These are phyloP conservation scores for Asterophora parasitica DNA, from an alignment of 768 basidiomycete species.

Conservation along the genomic window DNA sequence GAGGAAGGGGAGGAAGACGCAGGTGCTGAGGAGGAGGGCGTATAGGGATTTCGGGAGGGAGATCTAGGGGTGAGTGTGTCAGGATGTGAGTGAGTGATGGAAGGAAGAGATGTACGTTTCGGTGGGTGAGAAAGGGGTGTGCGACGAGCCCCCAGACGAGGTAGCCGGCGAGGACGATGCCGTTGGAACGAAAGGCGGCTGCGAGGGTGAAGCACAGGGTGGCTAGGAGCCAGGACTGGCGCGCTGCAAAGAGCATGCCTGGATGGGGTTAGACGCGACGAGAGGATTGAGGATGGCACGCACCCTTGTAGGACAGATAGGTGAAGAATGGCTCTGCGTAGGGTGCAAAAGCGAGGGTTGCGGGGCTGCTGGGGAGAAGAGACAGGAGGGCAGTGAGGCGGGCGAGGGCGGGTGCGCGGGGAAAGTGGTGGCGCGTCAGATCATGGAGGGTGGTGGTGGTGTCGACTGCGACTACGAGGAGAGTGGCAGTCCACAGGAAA, in stretches of 20 bases:
- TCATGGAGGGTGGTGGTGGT: conserved; percentile 28
- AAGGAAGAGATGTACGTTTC: conserved; percentile 24
- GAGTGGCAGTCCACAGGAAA: conserved; percentile 31
- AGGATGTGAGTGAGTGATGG: conserved; percentile 2
- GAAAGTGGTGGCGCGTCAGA: conserved; percentile 48
- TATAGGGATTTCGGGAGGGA: conserved; percentile 27
- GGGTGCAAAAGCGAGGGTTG: conserved; percentile 61
- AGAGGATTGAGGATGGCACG: conserved; percentile 14
- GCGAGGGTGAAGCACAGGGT: conserved; percentile 62
- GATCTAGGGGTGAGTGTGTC: conserved; percentile 26
- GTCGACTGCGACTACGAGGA: conserved; percentile 36
- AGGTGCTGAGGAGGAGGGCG: conserved; percentile 35
- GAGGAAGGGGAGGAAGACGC: conserved; percentile 63
- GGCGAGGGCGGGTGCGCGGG: conserved; percentile 54
- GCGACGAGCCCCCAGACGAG: conserved; percentile 68
- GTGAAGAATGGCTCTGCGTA: conserved; percentile 90
- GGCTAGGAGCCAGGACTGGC: conserved; percentile 47
- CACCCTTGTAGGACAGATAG: conserved; percentile 69
- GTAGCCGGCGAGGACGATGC: conserved; percentile 71
- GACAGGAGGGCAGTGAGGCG: conserved; percentile 61
- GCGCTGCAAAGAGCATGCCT: conserved; percentile 61
- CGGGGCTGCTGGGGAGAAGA: conserved; percentile 77
- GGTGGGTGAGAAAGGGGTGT: conserved; percentile 41
- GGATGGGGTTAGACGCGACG: not conserved
- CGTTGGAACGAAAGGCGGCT: conserved; percentile 70